Conservation (phyloP, 768 basidiomycete genomes). For the Collybiopsis luxurians region DNA sequence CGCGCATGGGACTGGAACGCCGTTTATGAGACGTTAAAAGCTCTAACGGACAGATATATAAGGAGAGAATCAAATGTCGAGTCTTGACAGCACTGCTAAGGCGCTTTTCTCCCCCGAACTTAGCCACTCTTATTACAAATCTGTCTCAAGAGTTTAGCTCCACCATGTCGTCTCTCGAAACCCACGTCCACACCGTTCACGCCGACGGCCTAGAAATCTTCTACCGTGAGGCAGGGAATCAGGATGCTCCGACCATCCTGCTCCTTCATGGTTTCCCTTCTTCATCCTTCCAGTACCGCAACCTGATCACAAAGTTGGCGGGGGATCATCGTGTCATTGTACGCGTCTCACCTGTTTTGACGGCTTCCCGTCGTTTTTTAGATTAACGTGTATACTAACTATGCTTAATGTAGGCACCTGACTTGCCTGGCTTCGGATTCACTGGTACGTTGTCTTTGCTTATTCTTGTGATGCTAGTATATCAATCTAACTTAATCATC, state of each 20-base stretch:
- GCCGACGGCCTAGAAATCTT: conserved; percentile 37
- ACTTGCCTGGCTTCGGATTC: conserved; percentile 50
- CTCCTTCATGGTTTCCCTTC: conserved; percentile 51
- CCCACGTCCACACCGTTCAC: conserved; percentile 21
- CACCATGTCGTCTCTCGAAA: background rate
- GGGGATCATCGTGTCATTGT: conserved; percentile 37
- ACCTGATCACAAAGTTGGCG: conserved; percentile 42
- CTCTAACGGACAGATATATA: no score
- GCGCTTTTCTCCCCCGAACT: no score
- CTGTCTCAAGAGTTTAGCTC: no score
- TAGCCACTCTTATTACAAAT: no score
- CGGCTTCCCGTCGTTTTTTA: no score
- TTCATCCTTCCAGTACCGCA: conserved; percentile 46
- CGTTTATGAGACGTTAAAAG: no score
- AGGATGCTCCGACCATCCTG: conserved; percentile 31
- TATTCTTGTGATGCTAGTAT: no score
- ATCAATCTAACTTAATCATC: no score
- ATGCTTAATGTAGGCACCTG: conserved; percentile 36
- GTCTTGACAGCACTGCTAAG: no score
- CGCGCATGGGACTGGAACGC: no score
- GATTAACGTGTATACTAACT: no score
- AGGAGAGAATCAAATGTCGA: no score
- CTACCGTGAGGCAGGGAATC: conserved; percentile 39
- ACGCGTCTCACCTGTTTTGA: conserved; percentile 8
- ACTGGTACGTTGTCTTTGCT: conserved; percentile 24